A percentile compares a stretch with the other conserved stretches of the same genome.
Evolutionary conservation across 768 basidiomycete genomes (phyloP).

Genomic region (Amanita brunnescens): DNA sequence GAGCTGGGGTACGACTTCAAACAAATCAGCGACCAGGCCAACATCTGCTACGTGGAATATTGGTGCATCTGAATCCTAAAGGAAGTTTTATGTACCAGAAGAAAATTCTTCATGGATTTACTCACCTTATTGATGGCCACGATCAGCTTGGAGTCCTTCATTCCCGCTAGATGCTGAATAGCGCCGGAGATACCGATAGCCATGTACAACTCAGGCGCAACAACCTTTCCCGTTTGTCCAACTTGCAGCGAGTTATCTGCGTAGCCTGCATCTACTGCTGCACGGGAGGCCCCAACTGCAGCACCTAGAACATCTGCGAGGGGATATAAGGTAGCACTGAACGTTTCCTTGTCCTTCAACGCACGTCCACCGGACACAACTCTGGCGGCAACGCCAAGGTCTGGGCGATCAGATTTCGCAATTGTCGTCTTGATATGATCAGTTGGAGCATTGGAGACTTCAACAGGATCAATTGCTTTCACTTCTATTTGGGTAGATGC

Average conservation of each 20-base stretch:
- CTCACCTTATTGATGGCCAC: conserved; percentile 94
- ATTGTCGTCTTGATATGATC: conserved; percentile 67
- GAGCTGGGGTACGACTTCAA: conserved; percentile 84
- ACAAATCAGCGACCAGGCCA: conserved; percentile 91
- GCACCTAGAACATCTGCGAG: conserved; percentile 91
- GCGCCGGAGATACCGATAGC: conserved; percentile 97
- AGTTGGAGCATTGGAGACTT: conserved; percentile 47
- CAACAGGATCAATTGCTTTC: conserved; percentile 54
- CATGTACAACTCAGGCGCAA: conserved; percentile 93
- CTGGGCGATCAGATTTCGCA: conserved; percentile 87
- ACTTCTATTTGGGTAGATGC: conserved; percentile 43
- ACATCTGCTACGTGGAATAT: conserved; percentile 99
- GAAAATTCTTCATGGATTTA: background rate
- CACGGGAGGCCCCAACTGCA: conserved; percentile 95
- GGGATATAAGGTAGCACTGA: conserved; percentile 77
- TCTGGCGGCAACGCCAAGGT: conserved; percentile 77
- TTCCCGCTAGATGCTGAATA: conserved; percentile 97
- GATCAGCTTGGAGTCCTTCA: conserved; percentile 99
- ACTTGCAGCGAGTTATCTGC: conserved; percentile 97
- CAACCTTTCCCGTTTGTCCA: conserved; percentile 99
- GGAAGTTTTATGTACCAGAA: conserved; percentile 4
- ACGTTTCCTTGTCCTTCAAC: conserved; percentile 91
- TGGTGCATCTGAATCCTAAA: conserved; percentile 90
- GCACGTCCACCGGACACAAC: conserved; percentile 95
- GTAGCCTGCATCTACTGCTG: conserved; percentile 97